These are phyloP conservation scores for Sarocladium kiliense DNA, from an alignment of 2,329 filamentous ascomycete species.

Conservation along the genomic window DNA sequence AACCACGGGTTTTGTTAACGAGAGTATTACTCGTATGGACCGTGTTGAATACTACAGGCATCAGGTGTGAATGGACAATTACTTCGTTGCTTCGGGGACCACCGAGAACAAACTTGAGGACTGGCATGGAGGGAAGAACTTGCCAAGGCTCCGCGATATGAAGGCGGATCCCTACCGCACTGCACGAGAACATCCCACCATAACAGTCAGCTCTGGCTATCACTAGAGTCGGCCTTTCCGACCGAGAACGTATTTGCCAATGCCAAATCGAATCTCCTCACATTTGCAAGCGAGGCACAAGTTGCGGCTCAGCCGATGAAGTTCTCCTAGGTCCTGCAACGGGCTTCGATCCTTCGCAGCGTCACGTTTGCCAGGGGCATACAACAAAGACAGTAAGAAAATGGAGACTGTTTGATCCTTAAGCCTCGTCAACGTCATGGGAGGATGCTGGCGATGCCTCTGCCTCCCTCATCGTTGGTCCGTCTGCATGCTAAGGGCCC, in stretches of 20 bases:
- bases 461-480: not conserved
- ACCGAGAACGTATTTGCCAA: not conserved
- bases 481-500: not conserved
- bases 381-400: not conserved
- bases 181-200: not conserved
- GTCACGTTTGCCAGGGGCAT: not conserved
- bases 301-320: not conserved
- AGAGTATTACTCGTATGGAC: too few relatives aligned
- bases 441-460: not conserved
- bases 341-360: not conserved
- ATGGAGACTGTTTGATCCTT: not conserved
- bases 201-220: not conserved
- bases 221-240: not conserved
- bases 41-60: too few relatives aligned
- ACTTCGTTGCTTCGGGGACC: not conserved
- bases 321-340: not conserved
- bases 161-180: not conserved
- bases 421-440: not conserved
- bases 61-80: too few relatives aligned
- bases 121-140: slow-evolving; percentile 1
- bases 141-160: not conserved
- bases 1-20: too few relatives aligned
- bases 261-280: not conserved
- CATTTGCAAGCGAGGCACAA: not conserved
- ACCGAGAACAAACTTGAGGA: not conserved